A percentile compares a stretch with the other conserved stretches of the same genome.
These are phyloP conservation scores for Tanacetum coccineum DNA, from an alignment of 129 eudicot species.

Conservation along the genomic window DNA sequence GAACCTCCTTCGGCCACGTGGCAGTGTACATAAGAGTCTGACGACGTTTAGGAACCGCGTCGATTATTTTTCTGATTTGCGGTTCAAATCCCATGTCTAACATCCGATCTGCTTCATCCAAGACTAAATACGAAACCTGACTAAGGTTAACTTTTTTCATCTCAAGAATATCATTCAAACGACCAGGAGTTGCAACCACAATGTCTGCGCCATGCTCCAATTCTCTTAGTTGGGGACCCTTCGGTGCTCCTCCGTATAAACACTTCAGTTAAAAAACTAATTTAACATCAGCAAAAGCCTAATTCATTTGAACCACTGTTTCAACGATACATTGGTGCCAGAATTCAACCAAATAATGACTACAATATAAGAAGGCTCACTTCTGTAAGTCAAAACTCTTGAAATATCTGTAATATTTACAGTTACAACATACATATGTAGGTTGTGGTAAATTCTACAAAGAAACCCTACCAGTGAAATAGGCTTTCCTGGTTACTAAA, in stretches of 20 bases:
- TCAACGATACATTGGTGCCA: no score
- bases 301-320: background rate
- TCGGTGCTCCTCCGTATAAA: constrained; percentile 98
- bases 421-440: no score
- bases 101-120: constrained; percentile 99
- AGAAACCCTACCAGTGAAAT: no score
- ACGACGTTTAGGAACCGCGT: constrained; percentile 71
- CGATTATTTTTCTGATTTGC: constrained; percentile 88
- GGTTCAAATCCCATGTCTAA: constrained; percentile 99
- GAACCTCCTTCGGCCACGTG: constrained; percentile 99
- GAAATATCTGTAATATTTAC: no score
- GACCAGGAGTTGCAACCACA: constrained; percentile 99
- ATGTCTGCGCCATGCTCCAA: constrained; percentile 74
- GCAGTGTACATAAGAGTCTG: constrained; percentile 99
- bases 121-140: constrained; percentile 87
- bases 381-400: no score
- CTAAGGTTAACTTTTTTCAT: constrained; percentile 78
- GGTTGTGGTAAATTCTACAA: no score
- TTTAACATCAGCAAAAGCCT: constrained; percentile 2
- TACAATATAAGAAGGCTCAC: no score
- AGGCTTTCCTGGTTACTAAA: no score
- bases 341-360: background rate
- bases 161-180: constrained; percentile 92
- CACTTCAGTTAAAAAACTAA: constrained; percentile 42
- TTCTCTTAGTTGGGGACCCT: constrained; percentile 88